Percentiles rank a stretch among this genome's conserved stretches.
Evolutionary conservation across 345 rosid species (phyloP).

Genomic region (thale cress (Arabidopsis thaliana)): TAIR10.1 NC_003070.9:22045501-22046000

Average conservation of each 20-base stretch:
- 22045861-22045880: conserved; percentile 9
- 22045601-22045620: conserved; percentile 11
- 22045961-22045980: conserved; percentile 40
- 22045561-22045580: conserved; percentile 68
- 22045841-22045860: conserved; percentile 78
- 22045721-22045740: conserved; percentile 82
- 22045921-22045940: conserved; percentile 18
- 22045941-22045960: conserved; percentile 29
- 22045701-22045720: conserved; percentile 81
- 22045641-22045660: not conserved
- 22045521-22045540: conserved; percentile 90
- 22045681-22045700: conserved; percentile 85
- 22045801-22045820: conserved; percentile 65
- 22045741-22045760: conserved; percentile 80
- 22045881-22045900: not conserved
- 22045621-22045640: conserved; percentile 23
- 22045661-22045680: conserved; percentile 13
- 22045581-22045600: conserved; percentile 19
- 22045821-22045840: conserved; percentile 56
- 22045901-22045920: not conserved
- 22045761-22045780: conserved; percentile 51
- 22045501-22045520: conserved; percentile 87
- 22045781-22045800: conserved; percentile 60
- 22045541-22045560: conserved; percentile 85
- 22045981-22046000: conserved; percentile 48